Conservation (phyloP, 108 stramenopile species). For the Fistulifera solaris region DNA sequence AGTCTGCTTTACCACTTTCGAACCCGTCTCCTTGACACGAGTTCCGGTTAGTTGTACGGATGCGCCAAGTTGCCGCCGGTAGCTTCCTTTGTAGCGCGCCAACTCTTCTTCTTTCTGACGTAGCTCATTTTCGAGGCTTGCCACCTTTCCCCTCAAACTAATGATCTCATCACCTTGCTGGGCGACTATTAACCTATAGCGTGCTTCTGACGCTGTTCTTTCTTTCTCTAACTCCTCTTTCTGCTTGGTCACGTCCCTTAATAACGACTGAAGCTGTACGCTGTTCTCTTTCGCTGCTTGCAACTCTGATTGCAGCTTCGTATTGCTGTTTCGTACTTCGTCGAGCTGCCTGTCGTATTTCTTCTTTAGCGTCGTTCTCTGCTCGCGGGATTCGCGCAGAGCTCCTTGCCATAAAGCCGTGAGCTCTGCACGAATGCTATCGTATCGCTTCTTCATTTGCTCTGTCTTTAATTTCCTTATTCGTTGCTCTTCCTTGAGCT, state of each 20-base stretch:
- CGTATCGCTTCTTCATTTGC: slow-evolving; percentile 43
- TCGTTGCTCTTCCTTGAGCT: slow-evolving; percentile 8
- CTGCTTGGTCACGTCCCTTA: slow-evolving; percentile 8
- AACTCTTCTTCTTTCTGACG: slow-evolving; percentile 23
- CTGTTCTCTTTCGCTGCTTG: slow-evolving; percentile 3
- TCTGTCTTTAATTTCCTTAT: slow-evolving; percentile 25
- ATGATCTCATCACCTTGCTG: slow-evolving; percentile 18
- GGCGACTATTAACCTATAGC: slow-evolving; percentile 14
- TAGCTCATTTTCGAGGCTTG: slow-evolving; percentile 14
- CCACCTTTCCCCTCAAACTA: slow-evolving; percentile 14
- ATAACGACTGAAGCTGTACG: slow-evolving; percentile 4
- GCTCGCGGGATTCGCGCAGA: slow-evolving; percentile 37
- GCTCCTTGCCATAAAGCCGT: slow-evolving; percentile 34
- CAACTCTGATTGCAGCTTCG: slow-evolving; percentile 19
- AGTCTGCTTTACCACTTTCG: not conserved
- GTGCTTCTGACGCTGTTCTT: slow-evolving; percentile 11
- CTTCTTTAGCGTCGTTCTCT: slow-evolving; percentile 21
- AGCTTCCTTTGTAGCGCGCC: slow-evolving; percentile 26
- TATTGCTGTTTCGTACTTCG: slow-evolving; percentile 13
- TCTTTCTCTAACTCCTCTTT: slow-evolving; percentile 10
- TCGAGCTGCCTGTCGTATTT: slow-evolving; percentile 28
- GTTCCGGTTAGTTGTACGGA: slow-evolving; percentile 1
- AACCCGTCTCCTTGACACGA: not conserved
- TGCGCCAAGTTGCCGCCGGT: slow-evolving; percentile 5
- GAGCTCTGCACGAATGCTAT: slow-evolving; percentile 38